phyloP scores from a whole-genome alignment of 139 green algal genomes.

The Volvox reticuliferus region DNA sequence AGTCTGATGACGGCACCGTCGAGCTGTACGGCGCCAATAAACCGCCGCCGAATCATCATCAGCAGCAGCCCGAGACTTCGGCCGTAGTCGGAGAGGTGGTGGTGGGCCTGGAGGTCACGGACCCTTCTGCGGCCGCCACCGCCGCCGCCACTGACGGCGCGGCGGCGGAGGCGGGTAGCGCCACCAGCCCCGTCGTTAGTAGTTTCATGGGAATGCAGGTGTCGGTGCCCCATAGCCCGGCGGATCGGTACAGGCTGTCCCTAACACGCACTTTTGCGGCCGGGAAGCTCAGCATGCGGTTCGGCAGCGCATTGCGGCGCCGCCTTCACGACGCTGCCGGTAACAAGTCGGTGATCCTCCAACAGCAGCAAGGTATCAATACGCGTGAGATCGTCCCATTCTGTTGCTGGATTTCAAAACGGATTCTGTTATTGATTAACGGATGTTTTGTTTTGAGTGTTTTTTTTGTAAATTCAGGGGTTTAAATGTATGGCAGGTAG shows the following conservation, averaged over 20 bases:
- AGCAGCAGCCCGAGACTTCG: not conserved
- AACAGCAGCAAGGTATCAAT: not conserved
- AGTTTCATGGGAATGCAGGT: not conserved
- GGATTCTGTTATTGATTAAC: too few relatives aligned
- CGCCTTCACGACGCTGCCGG: too few relatives aligned
- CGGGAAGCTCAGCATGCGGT: not conserved
- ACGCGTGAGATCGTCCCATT: constrained; percentile 13
- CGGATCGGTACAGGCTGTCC: not conserved
- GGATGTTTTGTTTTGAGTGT: too few relatives aligned
- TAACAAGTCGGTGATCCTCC: not conserved
- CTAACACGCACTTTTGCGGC: not conserved
- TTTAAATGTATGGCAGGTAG: too few relatives aligned
- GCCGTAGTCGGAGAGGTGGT: not conserved
- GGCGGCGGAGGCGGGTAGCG: not conserved
- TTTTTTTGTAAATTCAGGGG: too few relatives aligned
- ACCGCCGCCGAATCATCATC: not conserved
- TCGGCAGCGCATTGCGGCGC: not conserved
- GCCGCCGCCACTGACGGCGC: not conserved
- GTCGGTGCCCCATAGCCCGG: not conserved
- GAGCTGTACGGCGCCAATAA: not conserved
- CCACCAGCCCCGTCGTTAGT: not conserved
- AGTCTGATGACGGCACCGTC: not conserved
- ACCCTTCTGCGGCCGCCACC: too few relatives aligned
- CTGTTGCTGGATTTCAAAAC: too few relatives aligned
- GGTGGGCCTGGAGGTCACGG: not conserved